A percentile compares a stretch with the other conserved stretches of the same genome.
Conservation (phyloP, 495 filamentous ascomycete species). For the Trichoderma orchidacearum region DNA sequence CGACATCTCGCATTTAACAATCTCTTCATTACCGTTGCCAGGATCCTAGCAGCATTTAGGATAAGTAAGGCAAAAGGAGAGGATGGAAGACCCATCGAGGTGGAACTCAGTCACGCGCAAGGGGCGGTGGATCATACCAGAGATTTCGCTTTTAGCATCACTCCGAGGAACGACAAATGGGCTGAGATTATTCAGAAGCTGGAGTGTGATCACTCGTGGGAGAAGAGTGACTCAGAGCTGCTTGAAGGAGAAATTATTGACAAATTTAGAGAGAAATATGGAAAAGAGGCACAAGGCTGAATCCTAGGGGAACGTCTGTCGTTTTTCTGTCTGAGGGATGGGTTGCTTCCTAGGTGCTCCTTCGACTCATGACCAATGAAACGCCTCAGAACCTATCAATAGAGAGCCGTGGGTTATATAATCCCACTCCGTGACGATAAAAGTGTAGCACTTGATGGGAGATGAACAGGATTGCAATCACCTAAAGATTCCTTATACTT, state of each 20-base stretch:
- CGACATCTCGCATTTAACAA: slow-evolving; percentile 30
- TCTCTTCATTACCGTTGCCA: slow-evolving; percentile 29
- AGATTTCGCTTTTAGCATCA: background rate
- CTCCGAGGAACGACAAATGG: background rate
- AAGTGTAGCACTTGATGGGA: too few relatives aligned
- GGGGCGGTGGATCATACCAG: background rate
- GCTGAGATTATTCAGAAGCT: background rate
- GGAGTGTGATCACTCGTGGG: background rate
- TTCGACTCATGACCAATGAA: too few relatives aligned
- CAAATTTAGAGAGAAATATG: too few relatives aligned
- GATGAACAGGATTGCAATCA: too few relatives aligned
- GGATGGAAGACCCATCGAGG: background rate
- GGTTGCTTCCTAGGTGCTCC: too few relatives aligned
- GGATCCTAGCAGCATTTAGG: slow-evolving; percentile 31
- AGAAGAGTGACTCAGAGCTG: background rate
- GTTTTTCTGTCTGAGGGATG: too few relatives aligned
- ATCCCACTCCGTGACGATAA: too few relatives aligned
- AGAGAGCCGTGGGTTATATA: too few relatives aligned
- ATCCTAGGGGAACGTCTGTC: too few relatives aligned
- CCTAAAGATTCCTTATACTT: too few relatives aligned
- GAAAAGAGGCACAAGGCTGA: too few relatives aligned
- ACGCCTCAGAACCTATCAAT: too few relatives aligned
- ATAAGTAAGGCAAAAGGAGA: slow-evolving; percentile 17
- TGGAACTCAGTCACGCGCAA: background rate
- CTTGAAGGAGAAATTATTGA: background rate